Percentiles rank a stretch among this genome's conserved stretches.
Conservation (phyloP, 2,329 filamentous ascomycete genomes). For the Polychaeton citri region DNA sequence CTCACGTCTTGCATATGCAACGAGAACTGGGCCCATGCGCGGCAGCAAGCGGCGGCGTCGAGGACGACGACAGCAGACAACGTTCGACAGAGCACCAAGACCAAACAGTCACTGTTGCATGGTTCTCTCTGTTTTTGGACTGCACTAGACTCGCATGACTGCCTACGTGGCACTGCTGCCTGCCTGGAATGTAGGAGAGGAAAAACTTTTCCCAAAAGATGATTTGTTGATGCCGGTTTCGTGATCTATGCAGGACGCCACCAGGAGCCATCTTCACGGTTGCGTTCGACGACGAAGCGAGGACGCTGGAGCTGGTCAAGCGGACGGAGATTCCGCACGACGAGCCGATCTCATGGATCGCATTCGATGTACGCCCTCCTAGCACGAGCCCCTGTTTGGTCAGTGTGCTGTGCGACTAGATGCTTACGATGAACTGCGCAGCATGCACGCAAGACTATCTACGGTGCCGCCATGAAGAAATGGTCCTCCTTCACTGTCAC, state of each 20-base stretch:
- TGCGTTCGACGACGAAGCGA: constrained; percentile 69
- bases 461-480: constrained; percentile 86
- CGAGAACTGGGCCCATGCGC: too few relatives aligned
- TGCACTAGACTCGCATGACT: background rate
- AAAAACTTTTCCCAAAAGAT: too few relatives aligned
- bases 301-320: constrained; percentile 63
- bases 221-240: too few relatives aligned
- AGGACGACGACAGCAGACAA: too few relatives aligned
- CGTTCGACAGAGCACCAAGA: too few relatives aligned
- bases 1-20: too few relatives aligned
- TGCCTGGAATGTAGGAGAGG: background rate
- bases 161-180: background rate
- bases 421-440: constrained; percentile 23
- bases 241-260: constrained; percentile 49
- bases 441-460: constrained; percentile 73
- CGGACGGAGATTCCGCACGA: constrained; percentile 68
- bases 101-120: too few relatives aligned
- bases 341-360: constrained; percentile 89
- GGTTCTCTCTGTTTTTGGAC: too few relatives aligned
- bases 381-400: too few relatives aligned
- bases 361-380: constrained; percentile 55
- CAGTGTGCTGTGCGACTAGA: background rate
- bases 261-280: constrained; percentile 85
- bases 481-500: constrained; percentile 73
- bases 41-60: too few relatives aligned